Evolutionary conservation across 305 asterid species (phyloP).

Genomic region (Nicotiana rustica): DNA sequence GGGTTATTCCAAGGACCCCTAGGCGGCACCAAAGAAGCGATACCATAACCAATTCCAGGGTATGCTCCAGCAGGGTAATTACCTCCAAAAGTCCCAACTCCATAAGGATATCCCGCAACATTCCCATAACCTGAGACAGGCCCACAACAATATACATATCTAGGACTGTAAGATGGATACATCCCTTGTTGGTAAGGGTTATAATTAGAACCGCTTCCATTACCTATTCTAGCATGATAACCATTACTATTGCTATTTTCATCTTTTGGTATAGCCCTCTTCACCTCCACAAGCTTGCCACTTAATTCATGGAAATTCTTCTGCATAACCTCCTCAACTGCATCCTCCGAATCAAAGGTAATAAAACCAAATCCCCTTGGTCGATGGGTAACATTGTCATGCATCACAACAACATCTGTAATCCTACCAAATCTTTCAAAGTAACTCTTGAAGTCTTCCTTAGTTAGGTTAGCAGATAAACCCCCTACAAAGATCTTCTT

Average conservation of each 20-base stretch:
- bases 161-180: conserved; percentile 51
- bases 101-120: conserved; percentile 64
- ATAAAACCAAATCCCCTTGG: conserved; percentile 95
- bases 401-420: conserved; percentile 87
- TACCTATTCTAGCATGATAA: conserved; percentile 52
- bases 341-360: conserved; percentile 82
- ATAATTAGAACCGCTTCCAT: conserved; percentile 54
- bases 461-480: conserved; percentile 71
- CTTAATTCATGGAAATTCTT: conserved; percentile 69
- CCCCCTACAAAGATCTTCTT: conserved; percentile 97
- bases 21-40: conserved; percentile 58
- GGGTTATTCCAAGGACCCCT: conserved; percentile 62
- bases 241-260: conserved; percentile 51
- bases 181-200: conserved; percentile 52
- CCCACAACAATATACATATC: conserved; percentile 62
- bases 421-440: conserved; percentile 81
- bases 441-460: conserved; percentile 77
- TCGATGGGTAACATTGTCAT: conserved; percentile 73
- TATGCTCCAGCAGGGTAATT: conserved; percentile 66
- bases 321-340: conserved; percentile 77
- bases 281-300: conserved; percentile 89
- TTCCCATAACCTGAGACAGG: conserved; percentile 42
- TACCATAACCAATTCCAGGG: conserved; percentile 64
- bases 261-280: conserved; percentile 86
- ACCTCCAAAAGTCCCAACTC: conserved; percentile 57